Evolutionary conservation across 192 early-diverging fungal genomes (phyloP), one percentile per base, ranked within the genome.

Genomic region (Coemansia sp.): DNA sequence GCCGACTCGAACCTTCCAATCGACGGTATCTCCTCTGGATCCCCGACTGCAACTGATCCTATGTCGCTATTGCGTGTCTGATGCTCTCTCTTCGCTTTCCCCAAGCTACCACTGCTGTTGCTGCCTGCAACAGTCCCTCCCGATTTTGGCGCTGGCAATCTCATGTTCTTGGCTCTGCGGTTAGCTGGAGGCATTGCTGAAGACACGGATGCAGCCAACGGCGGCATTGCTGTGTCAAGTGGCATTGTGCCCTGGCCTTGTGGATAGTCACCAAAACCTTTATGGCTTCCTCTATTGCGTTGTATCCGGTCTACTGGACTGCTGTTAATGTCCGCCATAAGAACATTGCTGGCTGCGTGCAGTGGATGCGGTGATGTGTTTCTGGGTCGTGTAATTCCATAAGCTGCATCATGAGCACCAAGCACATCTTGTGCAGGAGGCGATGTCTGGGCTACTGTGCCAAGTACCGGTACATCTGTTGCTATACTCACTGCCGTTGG

Each of bases 1-100:
- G 68, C 59, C 23, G 67, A 69, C 13, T 71, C 67, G 56, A 78
- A 78, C 65, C 66, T 61, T 56, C 76, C 76, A 40, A 78, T 78
- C 5, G 76, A 72, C 12, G 76, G 76, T 15, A 78, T 78, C 19
- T 64, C 56, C 12, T 72, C 76, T 12, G 76, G 48, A 16, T 71
- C 70, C 6, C 76, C 76, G 40, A 78, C 43, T 13, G 5, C 44
- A 56, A 69, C 23, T 9, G 53, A 49, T 0, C 47, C 56, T 16
- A 62, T 52, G n/a, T 61, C 68, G 10, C 54, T 19, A 9, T 4
- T 37, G 21, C 54, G 43, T 13, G 18, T n/a, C 16, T 59, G 37
- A 18, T 41, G 57, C 16, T 41, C 18, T 59, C 16, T 59, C 39
- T 39, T 59, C 0, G 39, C 11, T 23, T 38, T 38, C 15, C 38